These are phyloP conservation scores for Candida sp. DNA, from an alignment of 1,139 yeast species.

Conservation along the genomic window DNA sequence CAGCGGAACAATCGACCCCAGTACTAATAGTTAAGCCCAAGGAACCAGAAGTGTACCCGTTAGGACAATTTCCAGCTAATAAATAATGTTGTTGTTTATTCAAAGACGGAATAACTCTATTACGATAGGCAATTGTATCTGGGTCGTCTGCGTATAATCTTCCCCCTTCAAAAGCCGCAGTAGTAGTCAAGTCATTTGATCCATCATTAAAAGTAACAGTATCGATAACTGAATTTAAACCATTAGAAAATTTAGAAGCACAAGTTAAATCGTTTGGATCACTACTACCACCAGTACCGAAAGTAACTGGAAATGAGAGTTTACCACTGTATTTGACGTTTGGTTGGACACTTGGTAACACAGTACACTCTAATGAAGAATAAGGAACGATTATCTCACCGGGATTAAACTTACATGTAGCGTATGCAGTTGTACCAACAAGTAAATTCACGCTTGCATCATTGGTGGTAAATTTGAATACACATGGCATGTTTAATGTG, in stretches of 20 bases:
- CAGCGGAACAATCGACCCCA: constrained; percentile 17
- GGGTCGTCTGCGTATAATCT: constrained; percentile 2
- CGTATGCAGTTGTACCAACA: constrained; percentile 16
- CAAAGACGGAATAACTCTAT: constrained; percentile 14
- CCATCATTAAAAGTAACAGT: constrained; percentile 26
- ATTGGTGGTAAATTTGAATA: constrained; percentile 23
- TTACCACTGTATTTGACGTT: constrained; percentile 17
- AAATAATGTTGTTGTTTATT: constrained; percentile 12
- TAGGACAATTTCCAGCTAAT: constrained; percentile 19
- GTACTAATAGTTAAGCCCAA: constrained; percentile 14
- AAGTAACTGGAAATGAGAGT: constrained; percentile 22
- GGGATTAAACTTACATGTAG: constrained; percentile 20
- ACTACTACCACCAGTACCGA: constrained; percentile 23
- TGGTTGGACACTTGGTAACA: constrained; percentile 10
- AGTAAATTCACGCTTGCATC: constrained; percentile 12
- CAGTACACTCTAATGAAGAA: constrained; percentile 23
- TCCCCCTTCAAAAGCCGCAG: constrained; percentile 13
- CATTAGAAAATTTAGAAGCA: constrained; percentile 17
- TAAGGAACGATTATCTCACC: constrained; percentile 22
- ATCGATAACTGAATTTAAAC: constrained; percentile 15
- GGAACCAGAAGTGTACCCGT: constrained; percentile 21
- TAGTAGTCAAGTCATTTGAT: constrained; percentile 12
- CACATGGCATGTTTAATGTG: constrained; percentile 26
- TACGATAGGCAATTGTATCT: constrained; percentile 4
- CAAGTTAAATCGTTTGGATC: constrained; percentile 15